Conservation (phyloP, 83 land plant species). For the Diphasiastrum complanatum region DNA sequence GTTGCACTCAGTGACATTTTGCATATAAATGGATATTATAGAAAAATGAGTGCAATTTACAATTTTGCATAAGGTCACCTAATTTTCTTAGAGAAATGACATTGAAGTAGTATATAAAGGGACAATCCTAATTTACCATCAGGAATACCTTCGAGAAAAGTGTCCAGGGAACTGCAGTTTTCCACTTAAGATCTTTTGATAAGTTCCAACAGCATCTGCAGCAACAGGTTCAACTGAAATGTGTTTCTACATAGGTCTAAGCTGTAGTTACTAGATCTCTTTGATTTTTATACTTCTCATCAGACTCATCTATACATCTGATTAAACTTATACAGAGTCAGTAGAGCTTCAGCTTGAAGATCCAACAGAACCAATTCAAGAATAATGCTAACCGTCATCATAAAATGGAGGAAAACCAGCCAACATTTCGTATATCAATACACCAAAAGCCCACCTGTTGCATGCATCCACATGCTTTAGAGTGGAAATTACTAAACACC, state of each 20-base stretch:
- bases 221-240: no score
- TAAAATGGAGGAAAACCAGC: conserved; percentile 41
- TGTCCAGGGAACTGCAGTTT: conserved; percentile 38
- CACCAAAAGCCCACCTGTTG: conserved; percentile 41
- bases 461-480: no score
- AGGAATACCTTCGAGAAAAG: conserved; percentile 34
- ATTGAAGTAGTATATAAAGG: neutral
- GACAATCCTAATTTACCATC: neutral
- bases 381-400: conserved; percentile 31
- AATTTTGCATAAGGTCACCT: no score
- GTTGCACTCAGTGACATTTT: no score
- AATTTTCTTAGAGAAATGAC: neutral
- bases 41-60: no score
- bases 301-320: no score
- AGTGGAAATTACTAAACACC: no score
- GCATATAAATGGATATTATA: no score
- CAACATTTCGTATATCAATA: conserved; percentile 34
- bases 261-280: no score
- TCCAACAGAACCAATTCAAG: neutral
- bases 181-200: conserved; percentile 39
- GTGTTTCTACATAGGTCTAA: no score
- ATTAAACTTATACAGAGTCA: no score
- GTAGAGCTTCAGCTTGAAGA: neutral
- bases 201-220: conserved; percentile 39
- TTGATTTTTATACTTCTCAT: no score